phyloP scores from a whole-genome alignment of 305 asterid genomes.

The Solanum hybrid region DNA sequence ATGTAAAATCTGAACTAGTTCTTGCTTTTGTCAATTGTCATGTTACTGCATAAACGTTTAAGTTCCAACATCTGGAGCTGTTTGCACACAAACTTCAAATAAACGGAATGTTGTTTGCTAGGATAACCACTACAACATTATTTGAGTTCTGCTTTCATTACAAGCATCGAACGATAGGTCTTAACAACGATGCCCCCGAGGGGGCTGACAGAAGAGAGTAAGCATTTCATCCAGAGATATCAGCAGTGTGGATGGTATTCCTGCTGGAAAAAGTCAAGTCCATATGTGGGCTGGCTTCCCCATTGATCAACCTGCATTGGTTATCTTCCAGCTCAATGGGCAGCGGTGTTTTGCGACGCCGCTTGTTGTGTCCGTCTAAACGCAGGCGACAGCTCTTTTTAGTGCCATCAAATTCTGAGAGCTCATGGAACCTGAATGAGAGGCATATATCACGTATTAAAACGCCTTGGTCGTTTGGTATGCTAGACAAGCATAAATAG shows the following conservation, averaged over 20 bases:
- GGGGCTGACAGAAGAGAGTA: conserved; percentile 58
- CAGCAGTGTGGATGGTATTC: conserved; percentile 6
- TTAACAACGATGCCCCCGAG: not conserved
- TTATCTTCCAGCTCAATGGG: conserved; percentile 10
- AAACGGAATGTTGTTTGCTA: not conserved
- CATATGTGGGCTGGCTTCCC: not conserved
- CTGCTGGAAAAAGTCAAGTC: not conserved
- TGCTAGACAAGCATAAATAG: not conserved
- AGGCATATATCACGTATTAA: not conserved
- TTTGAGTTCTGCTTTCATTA: not conserved
- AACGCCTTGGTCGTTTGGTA: not conserved
- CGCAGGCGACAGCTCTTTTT: conserved; percentile 56
- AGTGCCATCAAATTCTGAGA: conserved; percentile 43
- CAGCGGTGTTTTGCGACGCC: conserved; percentile 36
- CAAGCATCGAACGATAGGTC: not conserved
- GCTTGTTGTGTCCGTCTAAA: conserved; percentile 48
- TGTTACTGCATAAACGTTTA: not conserved
- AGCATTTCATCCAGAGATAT: conserved; percentile 21
- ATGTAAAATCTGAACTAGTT: not conserved
- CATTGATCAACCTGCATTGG: conserved; percentile 15
- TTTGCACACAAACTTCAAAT: not conserved
- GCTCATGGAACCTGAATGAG: conserved; percentile 39
- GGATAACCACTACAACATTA: not conserved
- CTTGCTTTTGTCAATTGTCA: not conserved
- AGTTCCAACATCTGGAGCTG: not conserved